Conservation (phyloP, 2,329 filamentous ascomycete genomes). For the Clonostachys rhizophaga region DNA sequence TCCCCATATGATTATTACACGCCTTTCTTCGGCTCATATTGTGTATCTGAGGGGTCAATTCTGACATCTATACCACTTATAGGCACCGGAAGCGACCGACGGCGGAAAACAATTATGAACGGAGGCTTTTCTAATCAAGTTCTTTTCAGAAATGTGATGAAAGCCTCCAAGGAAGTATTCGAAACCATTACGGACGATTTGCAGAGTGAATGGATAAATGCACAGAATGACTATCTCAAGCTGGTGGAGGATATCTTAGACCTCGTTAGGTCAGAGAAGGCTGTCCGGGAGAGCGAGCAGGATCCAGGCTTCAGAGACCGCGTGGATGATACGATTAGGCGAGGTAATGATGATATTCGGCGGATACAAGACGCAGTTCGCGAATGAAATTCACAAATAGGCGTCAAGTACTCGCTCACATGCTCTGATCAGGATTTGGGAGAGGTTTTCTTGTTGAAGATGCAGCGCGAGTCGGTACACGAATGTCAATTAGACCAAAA, state of each 20-base stretch:
- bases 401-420: too few relatives aligned
- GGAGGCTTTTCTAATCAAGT: background rate
- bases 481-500: too few relatives aligned
- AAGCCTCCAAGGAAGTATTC: too few relatives aligned
- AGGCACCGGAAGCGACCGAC: constrained; percentile 1
- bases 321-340: background rate
- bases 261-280: constrained; percentile 2
- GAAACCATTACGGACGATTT: too few relatives aligned
- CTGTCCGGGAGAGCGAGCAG: constrained; percentile 1
- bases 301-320: constrained; percentile 1
- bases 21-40: background rate
- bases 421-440: too few relatives aligned
- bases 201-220: too few relatives aligned
- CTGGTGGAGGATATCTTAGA: background rate
- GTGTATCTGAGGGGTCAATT: background rate
- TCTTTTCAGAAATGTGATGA: constrained; percentile 1
- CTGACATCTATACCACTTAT: background rate
- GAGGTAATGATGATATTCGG: background rate
- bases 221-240: constrained; percentile 1
- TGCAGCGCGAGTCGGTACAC: too few relatives aligned
- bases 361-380: too few relatives aligned
- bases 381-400: too few relatives aligned
- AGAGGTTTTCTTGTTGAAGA: too few relatives aligned
- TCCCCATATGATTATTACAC: background rate
- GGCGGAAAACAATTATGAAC: constrained; percentile 2